phyloP scores from a whole-genome alignment of 2,329 filamentous ascomycete species.

The Epichloe festucae region DNA sequence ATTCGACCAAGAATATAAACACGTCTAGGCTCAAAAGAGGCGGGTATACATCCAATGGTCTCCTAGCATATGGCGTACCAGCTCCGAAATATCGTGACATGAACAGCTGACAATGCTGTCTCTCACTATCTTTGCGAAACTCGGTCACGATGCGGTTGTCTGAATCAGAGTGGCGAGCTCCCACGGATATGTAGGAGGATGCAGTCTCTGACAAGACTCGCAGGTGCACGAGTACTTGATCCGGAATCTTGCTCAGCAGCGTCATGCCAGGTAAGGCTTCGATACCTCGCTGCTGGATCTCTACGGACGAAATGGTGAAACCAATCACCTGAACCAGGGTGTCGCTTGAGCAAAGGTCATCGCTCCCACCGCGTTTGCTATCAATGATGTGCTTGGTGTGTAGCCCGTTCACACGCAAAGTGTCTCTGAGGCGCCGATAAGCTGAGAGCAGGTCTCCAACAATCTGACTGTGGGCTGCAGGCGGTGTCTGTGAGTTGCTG shows the following conservation, averaged over 20 bases:
- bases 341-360: conserved; percentile 42
- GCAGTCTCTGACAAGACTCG: conserved; percentile 82
- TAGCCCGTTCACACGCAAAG: conserved; percentile 42
- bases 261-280: conserved; percentile 61
- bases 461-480: conserved; percentile 13
- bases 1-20: conserved; percentile 73
- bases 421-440: conserved; percentile 48
- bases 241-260: conserved; percentile 70
- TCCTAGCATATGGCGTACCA: conserved; percentile 3
- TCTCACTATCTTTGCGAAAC: conserved; percentile 52
- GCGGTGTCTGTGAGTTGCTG: conserved; percentile 6
- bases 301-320: conserved; percentile 73
- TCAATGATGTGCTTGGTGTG: conserved; percentile 23
- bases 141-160: conserved; percentile 52
- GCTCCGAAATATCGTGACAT: conserved; percentile 40
- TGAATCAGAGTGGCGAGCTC: conserved; percentile 48
- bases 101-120: conserved; percentile 67
- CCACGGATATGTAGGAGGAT: conserved; percentile 69
- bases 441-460: conserved; percentile 44
- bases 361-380: conserved; percentile 17
- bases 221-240: conserved; percentile 73
- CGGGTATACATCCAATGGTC: conserved; percentile 32
- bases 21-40: conserved; percentile 57
- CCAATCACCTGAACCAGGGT: conserved; percentile 56
- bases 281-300: conserved; percentile 83